A percentile compares a stretch with the other conserved stretches of the same genome.
Evolutionary conservation across 495 filamentous ascomycete species (phyloP).

Genomic region (Tuber brumale): DNA sequence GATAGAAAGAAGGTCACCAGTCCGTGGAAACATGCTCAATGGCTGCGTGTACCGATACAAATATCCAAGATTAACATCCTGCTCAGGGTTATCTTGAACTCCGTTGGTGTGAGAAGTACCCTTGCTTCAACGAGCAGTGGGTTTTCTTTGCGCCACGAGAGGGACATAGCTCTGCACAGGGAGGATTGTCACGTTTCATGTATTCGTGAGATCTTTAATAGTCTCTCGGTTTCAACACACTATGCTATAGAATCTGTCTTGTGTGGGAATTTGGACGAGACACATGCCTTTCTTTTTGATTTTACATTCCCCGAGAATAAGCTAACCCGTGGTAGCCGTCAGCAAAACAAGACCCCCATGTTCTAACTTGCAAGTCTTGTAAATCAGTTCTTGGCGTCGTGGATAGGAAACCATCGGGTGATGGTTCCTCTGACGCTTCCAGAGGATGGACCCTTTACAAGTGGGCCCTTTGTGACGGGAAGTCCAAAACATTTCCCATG

Average conservation of each 20-base stretch:
- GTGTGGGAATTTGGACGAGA: conserved; percentile 36
- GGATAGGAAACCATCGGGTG: conserved; percentile 18
- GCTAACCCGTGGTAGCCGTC: conserved; percentile 21
- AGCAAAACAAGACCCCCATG: neutral
- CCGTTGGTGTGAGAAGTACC: conserved; percentile 42
- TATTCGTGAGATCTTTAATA: conserved; percentile 43
- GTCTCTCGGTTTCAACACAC: conserved; percentile 50
- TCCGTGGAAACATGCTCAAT: conserved; percentile 49
- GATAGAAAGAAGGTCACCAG: conserved; percentile 87
- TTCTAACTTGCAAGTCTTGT: conserved; percentile 27
- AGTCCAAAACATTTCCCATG: conserved; percentile 46
- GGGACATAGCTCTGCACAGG: neutral
- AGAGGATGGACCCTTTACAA: conserved; percentile 35
- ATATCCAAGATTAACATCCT: conserved; percentile 64
- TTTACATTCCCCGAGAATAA: neutral
- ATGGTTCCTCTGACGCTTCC: neutral
- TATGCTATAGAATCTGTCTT: conserved; percentile 45
- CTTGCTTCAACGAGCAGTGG: conserved; percentile 21
- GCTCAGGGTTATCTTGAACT: conserved; percentile 34
- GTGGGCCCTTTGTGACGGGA: conserved; percentile 47
- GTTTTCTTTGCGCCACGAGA: conserved; percentile 30
- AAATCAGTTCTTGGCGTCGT: conserved; percentile 22
- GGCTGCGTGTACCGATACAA: conserved; percentile 80
- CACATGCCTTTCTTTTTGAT: conserved; percentile 19
- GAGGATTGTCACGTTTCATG: neutral